Conservation (phyloP, 495 filamentous ascomycete species). For the Xylaria scruposa region DNA sequence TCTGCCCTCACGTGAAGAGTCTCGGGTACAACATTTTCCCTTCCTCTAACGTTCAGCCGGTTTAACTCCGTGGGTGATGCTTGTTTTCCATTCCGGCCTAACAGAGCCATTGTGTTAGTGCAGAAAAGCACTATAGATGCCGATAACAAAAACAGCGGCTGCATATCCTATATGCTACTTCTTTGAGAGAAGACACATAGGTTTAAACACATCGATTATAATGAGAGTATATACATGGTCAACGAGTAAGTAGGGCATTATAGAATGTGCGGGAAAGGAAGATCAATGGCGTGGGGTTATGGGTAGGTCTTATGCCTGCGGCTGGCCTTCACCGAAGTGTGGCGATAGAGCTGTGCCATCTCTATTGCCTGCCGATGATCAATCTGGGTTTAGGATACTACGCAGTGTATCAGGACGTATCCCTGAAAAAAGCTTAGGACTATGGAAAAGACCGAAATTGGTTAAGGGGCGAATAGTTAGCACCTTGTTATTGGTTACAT, state of each 20-base stretch:
- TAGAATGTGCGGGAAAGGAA: background rate
- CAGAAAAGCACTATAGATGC: constrained; percentile 6
- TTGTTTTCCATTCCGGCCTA: background rate
- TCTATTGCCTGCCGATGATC: background rate
- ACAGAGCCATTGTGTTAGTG: background rate
- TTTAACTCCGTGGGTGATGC: background rate
- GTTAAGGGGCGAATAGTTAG: constrained; percentile 8
- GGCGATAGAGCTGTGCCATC: background rate
- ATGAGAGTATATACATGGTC: background rate
- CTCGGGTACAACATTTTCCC: background rate
- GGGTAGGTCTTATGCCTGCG: constrained; percentile 13
- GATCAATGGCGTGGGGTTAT: background rate
- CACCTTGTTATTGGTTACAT: background rate
- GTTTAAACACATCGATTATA: background rate
- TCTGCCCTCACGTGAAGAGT: background rate
- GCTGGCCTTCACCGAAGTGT: background rate
- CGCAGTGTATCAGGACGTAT: background rate
- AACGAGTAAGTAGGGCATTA: background rate
- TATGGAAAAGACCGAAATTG: constrained; percentile 1
- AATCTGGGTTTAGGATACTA: background rate
- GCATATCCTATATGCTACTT: background rate
- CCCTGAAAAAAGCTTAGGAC: background rate
- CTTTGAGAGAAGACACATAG: background rate
- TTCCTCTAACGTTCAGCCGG: background rate
- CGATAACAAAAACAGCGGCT: background rate